phyloP scores from a whole-genome alignment of 352 stramenopile genomes.

The Pythium utonaiense region DNA sequence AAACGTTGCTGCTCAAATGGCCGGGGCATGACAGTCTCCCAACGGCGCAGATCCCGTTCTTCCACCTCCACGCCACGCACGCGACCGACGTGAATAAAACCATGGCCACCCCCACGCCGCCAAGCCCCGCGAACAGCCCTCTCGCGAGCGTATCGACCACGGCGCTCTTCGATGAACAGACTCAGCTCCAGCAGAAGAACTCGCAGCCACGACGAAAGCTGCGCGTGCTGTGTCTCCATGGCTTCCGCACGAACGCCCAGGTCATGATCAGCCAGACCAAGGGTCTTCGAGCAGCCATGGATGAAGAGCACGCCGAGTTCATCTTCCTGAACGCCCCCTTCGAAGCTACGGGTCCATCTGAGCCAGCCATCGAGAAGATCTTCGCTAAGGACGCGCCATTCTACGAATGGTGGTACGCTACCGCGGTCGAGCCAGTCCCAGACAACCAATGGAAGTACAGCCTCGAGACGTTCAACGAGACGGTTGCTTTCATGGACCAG shows the following conservation, averaged over 20 bases:
- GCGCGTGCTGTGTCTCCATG: constrained; percentile 30
- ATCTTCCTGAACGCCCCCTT: constrained; percentile 28
- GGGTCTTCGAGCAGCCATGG: constrained; percentile 21
- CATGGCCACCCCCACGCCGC: constrained; percentile 5
- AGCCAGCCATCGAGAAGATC: constrained; percentile 17
- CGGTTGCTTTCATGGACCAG: constrained; percentile 39
- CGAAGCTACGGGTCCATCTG: constrained; percentile 7
- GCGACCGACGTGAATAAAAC: not conserved
- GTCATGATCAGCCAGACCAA: constrained; percentile 29
- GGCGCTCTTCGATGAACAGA: constrained; percentile 1
- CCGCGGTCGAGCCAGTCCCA: constrained; percentile 9
- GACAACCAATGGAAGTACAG: constrained; percentile 29
- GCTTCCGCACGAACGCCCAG: constrained; percentile 29
- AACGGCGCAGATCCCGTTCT: not conserved
- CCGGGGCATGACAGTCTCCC: not conserved
- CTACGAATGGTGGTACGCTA: constrained; percentile 44
- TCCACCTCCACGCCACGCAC: not conserved
- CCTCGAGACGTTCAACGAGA: constrained; percentile 34
- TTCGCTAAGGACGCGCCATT: constrained; percentile 33
- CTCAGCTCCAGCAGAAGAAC: constrained; percentile 2
- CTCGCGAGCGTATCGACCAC: not conserved
- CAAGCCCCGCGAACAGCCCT: not conserved
- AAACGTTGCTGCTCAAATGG: constrained; percentile 2
- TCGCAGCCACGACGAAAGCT: constrained; percentile 6
- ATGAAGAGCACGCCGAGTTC: constrained; percentile 26